Evolutionary conservation across 352 stramenopile genomes (phyloP), one percentile per base, ranked within the genome.

Genomic region (Phytophthora cajani): DNA sequence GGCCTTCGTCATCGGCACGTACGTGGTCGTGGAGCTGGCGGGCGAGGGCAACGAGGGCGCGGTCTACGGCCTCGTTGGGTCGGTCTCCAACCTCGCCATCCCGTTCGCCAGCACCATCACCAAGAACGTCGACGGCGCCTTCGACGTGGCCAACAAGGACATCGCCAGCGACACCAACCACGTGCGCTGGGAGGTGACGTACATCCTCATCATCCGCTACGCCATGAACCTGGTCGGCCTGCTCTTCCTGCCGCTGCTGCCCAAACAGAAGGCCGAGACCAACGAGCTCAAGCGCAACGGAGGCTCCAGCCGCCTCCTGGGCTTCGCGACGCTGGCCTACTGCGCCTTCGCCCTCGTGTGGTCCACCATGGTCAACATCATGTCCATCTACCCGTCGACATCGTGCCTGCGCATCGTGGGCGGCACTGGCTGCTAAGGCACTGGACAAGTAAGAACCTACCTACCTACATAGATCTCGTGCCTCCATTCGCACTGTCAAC

Each of bases 251-350:
- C 58, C 67, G 5, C 42, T 88, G 63, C 64, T 90, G 40, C 80
- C 82, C 11, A 62, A 53, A 27, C 78, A 90, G 58, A 87, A 87
- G 76, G 76, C 72, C 3, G 72, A 84, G 64, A 82, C 74, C 11
- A 74, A 75, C 33, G 67, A 79, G 52, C 60, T 85, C 19, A 77
- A 76, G 59, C 66, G 65, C 47, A 83, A 69, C 23, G 80, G 80
- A 52, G 78, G 78, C 44, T 71, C 66, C 16, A 84, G 72, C 57
- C 76, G 79, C 47, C 50, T 79, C n/a, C 17, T 83, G 11, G 80
- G 80, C 10, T 54, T 60, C 32, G 25, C 77, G 50, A 84, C 76
- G 16, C 44, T 89, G 27, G 64, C 54, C 33, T 81, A 81, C 60
- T 73, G 84, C 19, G 50, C 63, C 40, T 79, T 79, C 46, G 67